These are phyloP conservation scores for Pelargonium citronellum DNA, from an alignment of 441 rosid species.

Conservation along the genomic window DNA sequence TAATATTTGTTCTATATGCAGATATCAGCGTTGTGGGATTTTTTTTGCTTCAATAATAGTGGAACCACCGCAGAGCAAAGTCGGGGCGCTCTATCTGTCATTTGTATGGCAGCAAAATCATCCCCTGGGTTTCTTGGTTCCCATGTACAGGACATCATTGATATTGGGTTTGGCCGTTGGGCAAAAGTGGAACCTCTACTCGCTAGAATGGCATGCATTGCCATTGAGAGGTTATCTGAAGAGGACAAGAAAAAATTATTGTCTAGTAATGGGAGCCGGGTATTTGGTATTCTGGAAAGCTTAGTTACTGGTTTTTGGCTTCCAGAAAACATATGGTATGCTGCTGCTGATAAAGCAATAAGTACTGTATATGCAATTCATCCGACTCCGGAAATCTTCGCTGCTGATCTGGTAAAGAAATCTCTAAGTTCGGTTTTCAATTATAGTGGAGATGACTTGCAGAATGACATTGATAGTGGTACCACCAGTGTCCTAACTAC, in stretches of 20 bases:
- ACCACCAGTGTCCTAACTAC: slow-evolving; percentile 36
- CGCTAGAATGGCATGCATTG: slow-evolving; percentile 88
- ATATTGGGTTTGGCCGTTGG: slow-evolving; percentile 99
- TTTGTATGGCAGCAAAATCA: slow-evolving; percentile 97
- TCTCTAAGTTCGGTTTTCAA: slow-evolving; percentile 58
- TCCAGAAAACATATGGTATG: slow-evolving; percentile 82
- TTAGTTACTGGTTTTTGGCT: slow-evolving; percentile 81
- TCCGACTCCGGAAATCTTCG: slow-evolving; percentile 84
- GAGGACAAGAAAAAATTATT: slow-evolving; percentile 78
- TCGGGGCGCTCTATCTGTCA: slow-evolving; percentile 84
- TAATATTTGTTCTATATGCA: slow-evolving; percentile 28
- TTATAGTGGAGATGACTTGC: slow-evolving; percentile 40
- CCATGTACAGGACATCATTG: slow-evolving; percentile 91
- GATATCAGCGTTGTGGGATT: slow-evolving; percentile 94
- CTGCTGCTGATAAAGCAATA: slow-evolving; percentile 94
- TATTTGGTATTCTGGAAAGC: slow-evolving; percentile 73
- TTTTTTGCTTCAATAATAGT: slow-evolving; percentile 83
- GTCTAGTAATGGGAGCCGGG: slow-evolving; percentile 59
- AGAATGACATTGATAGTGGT: slow-evolving; percentile 32
- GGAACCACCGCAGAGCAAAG: slow-evolving; percentile 91
- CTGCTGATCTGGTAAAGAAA: slow-evolving; percentile 62
- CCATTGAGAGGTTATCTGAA: slow-evolving; percentile 76
- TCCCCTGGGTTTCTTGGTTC: slow-evolving; percentile 70
- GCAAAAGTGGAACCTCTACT: slow-evolving; percentile 93
- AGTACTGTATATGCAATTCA: slow-evolving; percentile 66